phyloP scores from a whole-genome alignment of 1,284 basidiomycete species.

The Cutaneotrichosporon daszewskae region DNA sequence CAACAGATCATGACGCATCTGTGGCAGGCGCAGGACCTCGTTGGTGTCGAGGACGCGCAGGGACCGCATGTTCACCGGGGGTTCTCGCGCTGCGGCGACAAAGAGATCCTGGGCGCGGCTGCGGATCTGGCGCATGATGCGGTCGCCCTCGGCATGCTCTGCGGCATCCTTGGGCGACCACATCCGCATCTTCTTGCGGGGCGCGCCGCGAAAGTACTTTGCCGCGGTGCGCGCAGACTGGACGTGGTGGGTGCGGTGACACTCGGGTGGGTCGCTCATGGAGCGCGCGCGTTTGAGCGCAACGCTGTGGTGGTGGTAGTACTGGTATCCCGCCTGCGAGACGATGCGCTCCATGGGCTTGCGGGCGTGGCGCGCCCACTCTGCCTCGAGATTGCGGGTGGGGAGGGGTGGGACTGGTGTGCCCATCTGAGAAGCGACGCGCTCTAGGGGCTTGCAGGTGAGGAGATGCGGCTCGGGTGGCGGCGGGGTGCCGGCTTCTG shows the following conservation, averaged over 20 bases:
- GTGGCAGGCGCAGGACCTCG: slow-evolving; percentile 79
- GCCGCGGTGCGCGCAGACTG: slow-evolving; percentile 10
- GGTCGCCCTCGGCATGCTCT: slow-evolving; percentile 14
- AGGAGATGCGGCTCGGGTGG: slow-evolving; percentile 7
- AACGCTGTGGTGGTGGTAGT: slow-evolving; percentile 1
- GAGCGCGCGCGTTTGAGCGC: slow-evolving; percentile 16
- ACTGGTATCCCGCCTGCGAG: slow-evolving; percentile 8
- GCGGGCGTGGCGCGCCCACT: slow-evolving; percentile 9
- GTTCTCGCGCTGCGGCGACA: slow-evolving; percentile 41
- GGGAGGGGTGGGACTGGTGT: background rate
- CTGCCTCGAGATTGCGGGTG: slow-evolving; percentile 1
- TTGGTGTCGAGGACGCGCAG: slow-evolving; percentile 78
- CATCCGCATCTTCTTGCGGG: slow-evolving; percentile 17
- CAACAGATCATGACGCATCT: slow-evolving; percentile 85
- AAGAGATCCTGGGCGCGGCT: slow-evolving; percentile 22
- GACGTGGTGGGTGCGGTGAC: slow-evolving; percentile 9
- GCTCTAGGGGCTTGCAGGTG: slow-evolving; percentile 17
- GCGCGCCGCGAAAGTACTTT: slow-evolving; percentile 12
- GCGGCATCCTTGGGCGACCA: slow-evolving; percentile 16
- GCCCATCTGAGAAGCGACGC: slow-evolving; percentile 6
- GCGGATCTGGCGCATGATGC: slow-evolving; percentile 18
- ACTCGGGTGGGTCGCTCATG: slow-evolving; percentile 18
- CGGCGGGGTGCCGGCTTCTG: background rate
- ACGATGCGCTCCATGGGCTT: slow-evolving; percentile 18
- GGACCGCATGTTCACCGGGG: slow-evolving; percentile 75